A percentile compares a stretch with the other conserved stretches of the same genome.
These are phyloP conservation scores for Phytophthora hibernalis DNA, from an alignment of 352 stramenopile species.

Conservation along the genomic window DNA sequence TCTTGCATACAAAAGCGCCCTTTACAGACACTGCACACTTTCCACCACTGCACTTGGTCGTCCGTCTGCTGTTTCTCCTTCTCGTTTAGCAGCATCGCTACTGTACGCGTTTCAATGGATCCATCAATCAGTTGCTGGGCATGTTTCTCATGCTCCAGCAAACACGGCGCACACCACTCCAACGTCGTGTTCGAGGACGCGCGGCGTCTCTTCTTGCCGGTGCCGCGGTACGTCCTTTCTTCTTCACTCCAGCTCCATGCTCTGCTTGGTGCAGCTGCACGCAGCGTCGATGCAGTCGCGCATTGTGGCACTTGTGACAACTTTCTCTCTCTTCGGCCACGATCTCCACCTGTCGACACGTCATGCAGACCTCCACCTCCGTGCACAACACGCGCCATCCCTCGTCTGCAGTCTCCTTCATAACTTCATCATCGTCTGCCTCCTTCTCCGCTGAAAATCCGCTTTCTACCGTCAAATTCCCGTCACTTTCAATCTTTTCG, in stretches of 20 bases:
- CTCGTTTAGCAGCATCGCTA: conserved; percentile 49
- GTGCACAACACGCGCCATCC: conserved; percentile 49
- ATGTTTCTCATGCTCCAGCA: conserved; percentile 22
- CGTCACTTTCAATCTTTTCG: conserved; percentile 3
- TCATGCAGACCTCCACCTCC: conserved; percentile 58
- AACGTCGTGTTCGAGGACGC: conserved; percentile 10
- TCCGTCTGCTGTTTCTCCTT: conserved; percentile 14
- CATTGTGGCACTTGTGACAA: conserved; percentile 43
- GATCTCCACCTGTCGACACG: conserved; percentile 67
- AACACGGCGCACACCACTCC: conserved; percentile 34
- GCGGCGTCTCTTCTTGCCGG: conserved; percentile 36
- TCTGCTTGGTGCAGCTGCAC: conserved; percentile 17
- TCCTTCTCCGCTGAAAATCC: neutral
- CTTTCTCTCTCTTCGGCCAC: conserved; percentile 29
- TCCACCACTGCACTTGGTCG: conserved; percentile 37
- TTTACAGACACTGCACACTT: conserved; percentile 39
- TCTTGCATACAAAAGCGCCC: conserved; percentile 50
- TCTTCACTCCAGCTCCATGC: conserved; percentile 9
- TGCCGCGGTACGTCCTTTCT: conserved; percentile 25
- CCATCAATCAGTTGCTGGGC: conserved; percentile 17
- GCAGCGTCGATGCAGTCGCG: conserved; percentile 45
- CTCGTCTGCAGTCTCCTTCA: conserved; percentile 15
- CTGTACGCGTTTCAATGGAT: conserved; percentile 46
- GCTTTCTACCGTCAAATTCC: conserved; percentile 2
- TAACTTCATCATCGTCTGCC: conserved; percentile 2